Conservation (phyloP, 2,329 filamentous ascomycete species). For the Penicillium sp. region DNA sequence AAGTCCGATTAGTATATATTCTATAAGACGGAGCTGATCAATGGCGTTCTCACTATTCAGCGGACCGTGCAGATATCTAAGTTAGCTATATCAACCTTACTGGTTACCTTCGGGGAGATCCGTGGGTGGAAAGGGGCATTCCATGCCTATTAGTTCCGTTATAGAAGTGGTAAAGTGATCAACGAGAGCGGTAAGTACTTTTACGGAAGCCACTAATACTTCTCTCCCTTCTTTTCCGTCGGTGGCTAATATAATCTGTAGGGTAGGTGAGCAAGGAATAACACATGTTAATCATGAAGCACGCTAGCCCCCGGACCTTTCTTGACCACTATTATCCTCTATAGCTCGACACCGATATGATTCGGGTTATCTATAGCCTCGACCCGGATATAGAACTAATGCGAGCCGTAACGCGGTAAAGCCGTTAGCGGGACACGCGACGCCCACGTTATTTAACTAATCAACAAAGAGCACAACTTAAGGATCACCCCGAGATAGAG, state of each 20-base stretch:
- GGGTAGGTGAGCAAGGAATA: background rate
- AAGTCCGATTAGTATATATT: slow-evolving; percentile 8
- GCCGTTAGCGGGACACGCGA: too few relatives aligned
- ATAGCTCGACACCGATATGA: background rate
- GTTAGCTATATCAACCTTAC: background rate
- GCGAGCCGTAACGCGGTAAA: too few relatives aligned
- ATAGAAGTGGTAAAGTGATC: slow-evolving; percentile 2
- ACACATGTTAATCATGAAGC: background rate
- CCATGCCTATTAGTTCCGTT: slow-evolving; percentile 5
- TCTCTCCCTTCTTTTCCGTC: background rate
- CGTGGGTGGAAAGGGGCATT: slow-evolving; percentile 4
- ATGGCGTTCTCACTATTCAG: background rate
- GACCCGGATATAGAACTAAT: background rate
- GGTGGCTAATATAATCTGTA: background rate
- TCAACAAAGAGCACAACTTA: too few relatives aligned
- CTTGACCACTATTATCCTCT: background rate
- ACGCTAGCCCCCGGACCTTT: background rate
- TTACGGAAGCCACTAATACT: background rate
- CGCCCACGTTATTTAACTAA: too few relatives aligned
- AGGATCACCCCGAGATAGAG: too few relatives aligned
- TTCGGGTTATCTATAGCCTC: background rate
- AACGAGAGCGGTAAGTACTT: slow-evolving; percentile 6
- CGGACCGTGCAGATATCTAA: slow-evolving; percentile 1
- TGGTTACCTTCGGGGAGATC: slow-evolving; percentile 7
- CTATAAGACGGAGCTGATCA: slow-evolving; percentile 2